These are phyloP conservation scores for Diaporthe sp. DNA, from an alignment of 2,329 filamentous ascomycete genomes.

Conservation along the genomic window DNA sequence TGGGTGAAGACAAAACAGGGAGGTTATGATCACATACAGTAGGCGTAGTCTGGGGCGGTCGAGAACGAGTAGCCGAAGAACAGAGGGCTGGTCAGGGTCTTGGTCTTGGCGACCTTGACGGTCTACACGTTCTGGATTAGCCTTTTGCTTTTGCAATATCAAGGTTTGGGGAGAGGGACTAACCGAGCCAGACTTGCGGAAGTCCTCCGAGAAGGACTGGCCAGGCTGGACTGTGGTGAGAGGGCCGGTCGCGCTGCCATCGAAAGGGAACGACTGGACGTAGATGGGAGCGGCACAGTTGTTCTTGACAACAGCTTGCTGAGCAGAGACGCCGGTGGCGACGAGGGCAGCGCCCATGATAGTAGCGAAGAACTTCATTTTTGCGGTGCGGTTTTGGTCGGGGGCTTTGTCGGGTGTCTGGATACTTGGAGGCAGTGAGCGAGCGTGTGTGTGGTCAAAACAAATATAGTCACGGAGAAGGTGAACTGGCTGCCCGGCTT, in stretches of 20 bases:
- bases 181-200: conserved; percentile 54
- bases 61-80: conserved; percentile 59
- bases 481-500: not conserved
- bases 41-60: conserved; percentile 52
- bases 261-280: conserved; percentile 55
- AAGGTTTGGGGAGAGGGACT: conserved; percentile 35
- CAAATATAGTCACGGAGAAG: not conserved
- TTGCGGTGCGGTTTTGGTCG: conserved; percentile 21
- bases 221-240: conserved; percentile 51
- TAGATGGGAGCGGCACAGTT: conserved; percentile 51
- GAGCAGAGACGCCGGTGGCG: conserved; percentile 50
- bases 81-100: conserved; percentile 53
- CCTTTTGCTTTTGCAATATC: not conserved
- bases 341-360: conserved; percentile 50
- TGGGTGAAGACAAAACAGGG: too few species aligned
- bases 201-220: conserved; percentile 53
- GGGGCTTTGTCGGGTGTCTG: not conserved
- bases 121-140: conserved; percentile 47
- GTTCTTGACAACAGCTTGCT: conserved; percentile 54
- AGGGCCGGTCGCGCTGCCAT: conserved; percentile 49
- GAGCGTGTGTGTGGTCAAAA: conserved; percentile 1
- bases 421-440: not conserved
- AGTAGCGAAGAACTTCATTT: conserved; percentile 49
- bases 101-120: conserved; percentile 56
- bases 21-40: conserved; percentile 50